Evolutionary conservation across 2,329 filamentous ascomycete species (phyloP).

Genomic region (Colletotrichum paranaense): DNA sequence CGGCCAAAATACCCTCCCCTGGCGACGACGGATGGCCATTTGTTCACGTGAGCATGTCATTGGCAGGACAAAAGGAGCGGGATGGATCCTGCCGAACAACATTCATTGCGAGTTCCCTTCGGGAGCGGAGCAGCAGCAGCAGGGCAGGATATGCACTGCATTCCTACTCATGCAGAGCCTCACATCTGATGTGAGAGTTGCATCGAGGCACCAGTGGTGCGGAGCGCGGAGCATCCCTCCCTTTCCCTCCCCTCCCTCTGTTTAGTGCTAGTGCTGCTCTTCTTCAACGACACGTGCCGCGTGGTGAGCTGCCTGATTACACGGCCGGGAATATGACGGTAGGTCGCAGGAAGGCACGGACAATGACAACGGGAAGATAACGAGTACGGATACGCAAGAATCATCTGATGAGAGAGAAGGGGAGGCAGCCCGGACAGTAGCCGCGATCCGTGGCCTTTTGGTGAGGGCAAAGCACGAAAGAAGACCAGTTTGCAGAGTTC

Average conservation of each 20-base stretch:
- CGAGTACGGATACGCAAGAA: background rate
- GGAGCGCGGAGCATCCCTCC: background rate
- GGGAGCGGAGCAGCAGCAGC: constrained; percentile 1
- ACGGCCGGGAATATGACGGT: background rate
- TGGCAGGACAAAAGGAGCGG: background rate
- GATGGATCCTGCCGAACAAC: constrained; percentile 14
- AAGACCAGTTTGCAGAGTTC: background rate
- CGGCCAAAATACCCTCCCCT: background rate
- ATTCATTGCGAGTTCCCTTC: background rate
- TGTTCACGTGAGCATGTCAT: constrained; percentile 19
- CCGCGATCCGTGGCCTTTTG: background rate
- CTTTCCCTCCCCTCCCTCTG: too few species aligned
- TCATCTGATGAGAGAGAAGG: background rate
- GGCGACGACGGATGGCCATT: background rate
- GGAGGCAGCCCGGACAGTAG: background rate
- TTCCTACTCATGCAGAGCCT: constrained; percentile 33
- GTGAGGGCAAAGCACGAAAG: background rate
- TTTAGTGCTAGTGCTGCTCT: background rate
- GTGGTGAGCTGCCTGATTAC: constrained; percentile 1
- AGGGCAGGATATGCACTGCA: constrained; percentile 14
- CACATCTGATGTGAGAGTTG: constrained; percentile 25
- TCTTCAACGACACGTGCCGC: constrained; percentile 21
- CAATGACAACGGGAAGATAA: background rate
- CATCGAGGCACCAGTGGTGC: background rate
- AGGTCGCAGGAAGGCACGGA: background rate